phyloP scores from a whole-genome alignment of 2,329 filamentous ascomycete genomes.

The Colletotrichum orbiculare region DNA sequence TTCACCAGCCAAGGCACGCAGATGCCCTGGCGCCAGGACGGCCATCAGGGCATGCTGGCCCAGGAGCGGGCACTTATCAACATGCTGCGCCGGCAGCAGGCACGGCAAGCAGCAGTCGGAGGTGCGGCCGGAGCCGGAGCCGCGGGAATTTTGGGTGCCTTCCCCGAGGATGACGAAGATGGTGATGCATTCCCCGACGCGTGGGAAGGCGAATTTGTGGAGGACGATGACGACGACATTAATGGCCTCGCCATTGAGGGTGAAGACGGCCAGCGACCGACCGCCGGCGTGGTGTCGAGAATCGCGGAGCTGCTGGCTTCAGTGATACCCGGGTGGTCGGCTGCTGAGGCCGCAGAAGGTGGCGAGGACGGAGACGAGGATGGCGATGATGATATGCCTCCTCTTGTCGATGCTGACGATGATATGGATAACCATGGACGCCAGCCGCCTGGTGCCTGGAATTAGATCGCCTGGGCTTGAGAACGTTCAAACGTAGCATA shows the following conservation, averaged over 20 bases:
- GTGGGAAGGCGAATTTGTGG: constrained; percentile 35
- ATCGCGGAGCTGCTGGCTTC: constrained; percentile 26
- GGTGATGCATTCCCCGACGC: constrained; percentile 20
- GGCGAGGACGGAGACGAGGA: constrained; percentile 2
- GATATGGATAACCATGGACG: constrained; percentile 27
- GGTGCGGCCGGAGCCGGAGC: constrained; percentile 7
- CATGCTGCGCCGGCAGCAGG: constrained; percentile 21
- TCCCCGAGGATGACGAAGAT: constrained; percentile 35
- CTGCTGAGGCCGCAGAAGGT: background rate
- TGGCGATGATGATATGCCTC: constrained; percentile 33
- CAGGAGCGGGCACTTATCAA: constrained; percentile 23
- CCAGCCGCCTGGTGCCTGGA: constrained; percentile 11
- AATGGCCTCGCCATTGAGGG: constrained; percentile 18
- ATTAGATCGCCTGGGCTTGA: background rate
- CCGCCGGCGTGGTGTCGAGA: constrained; percentile 26
- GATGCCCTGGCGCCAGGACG: constrained; percentile 53
- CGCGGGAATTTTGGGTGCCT: constrained; percentile 23
- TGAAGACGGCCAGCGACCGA: constrained; percentile 14
- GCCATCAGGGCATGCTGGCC: constrained; percentile 20
- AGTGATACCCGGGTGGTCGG: constrained; percentile 28
- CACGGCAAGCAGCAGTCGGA: constrained; percentile 6
- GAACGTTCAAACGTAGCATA: too few relatives aligned
- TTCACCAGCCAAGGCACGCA: constrained; percentile 57
- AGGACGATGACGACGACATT: constrained; percentile 35
- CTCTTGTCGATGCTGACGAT: constrained; percentile 35